phyloP scores from a whole-genome alignment of 2,329 filamentous ascomycete species.

The Fusarium anguioides region DNA sequence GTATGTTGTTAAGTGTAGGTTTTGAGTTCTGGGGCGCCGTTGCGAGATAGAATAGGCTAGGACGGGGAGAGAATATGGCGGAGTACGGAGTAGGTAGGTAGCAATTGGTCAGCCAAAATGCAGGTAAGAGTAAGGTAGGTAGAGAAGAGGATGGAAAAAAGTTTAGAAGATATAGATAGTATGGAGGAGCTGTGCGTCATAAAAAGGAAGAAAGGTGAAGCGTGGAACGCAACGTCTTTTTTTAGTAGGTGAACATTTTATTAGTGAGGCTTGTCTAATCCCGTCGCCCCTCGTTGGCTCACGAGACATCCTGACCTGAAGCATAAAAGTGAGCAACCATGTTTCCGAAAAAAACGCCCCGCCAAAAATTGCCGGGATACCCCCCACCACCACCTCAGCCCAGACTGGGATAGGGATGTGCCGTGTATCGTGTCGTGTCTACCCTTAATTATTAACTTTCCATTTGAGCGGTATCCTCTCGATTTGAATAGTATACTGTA shows the following conservation, averaged over 20 bases:
- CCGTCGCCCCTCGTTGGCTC: constrained; percentile 38
- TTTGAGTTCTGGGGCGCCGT: neutral
- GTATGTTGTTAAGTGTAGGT: neutral
- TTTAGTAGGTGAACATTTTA: constrained; percentile 2
- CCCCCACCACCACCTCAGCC: constrained; percentile 24
- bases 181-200: constrained; percentile 9
- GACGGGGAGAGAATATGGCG: constrained; percentile 11
- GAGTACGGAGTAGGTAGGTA: constrained; percentile 4
- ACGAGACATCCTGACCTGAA: constrained; percentile 30
- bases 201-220: constrained; percentile 5
- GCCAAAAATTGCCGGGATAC: constrained; percentile 20
- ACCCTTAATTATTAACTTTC: neutral
- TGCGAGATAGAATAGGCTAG: neutral
- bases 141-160: constrained; percentile 16
- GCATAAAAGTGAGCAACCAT: constrained; percentile 25
- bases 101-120: constrained; percentile 22
- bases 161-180: neutral
- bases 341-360: constrained; percentile 26
- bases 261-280: constrained; percentile 39
- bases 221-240: constrained; percentile 23
- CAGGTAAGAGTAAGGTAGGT: constrained; percentile 2
- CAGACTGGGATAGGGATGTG: neutral
- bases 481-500: no score
- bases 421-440: neutral
- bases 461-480: neutral